phyloP scores from a whole-genome alignment of 2,329 filamentous ascomycete species.

The Scleromitrula shiraiana region DNA sequence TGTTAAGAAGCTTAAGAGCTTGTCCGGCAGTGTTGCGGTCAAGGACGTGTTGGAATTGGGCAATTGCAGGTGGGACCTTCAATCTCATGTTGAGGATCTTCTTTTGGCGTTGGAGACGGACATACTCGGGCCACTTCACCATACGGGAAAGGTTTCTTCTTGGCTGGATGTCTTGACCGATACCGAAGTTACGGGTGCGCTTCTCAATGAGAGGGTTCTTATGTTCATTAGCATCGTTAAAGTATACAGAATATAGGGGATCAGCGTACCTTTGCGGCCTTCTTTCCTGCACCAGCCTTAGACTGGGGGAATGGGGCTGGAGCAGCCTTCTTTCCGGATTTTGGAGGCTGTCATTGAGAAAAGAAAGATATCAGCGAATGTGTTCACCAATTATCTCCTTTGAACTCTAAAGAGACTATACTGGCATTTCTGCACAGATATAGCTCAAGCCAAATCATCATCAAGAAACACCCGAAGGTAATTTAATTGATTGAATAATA shows the following conservation, averaged over 20 bases:
- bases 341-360: slow-evolving; percentile 99
- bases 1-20: slow-evolving; percentile 98
- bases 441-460: slow-evolving; percentile 62
- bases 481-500: slow-evolving; percentile 26
- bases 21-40: slow-evolving; percentile 95
- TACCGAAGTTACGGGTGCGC: slow-evolving; percentile 93
- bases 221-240: slow-evolving; percentile 15
- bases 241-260: slow-evolving; percentile 5
- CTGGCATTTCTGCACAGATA: slow-evolving; percentile 32
- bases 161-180: slow-evolving; percentile 98
- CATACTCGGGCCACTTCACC: slow-evolving; percentile 99
- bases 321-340: slow-evolving; percentile 94
- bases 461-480: slow-evolving; percentile 29
- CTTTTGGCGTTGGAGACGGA: slow-evolving; percentile 77
- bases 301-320: slow-evolving; percentile 92
- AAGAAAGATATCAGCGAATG: slow-evolving; percentile 92
- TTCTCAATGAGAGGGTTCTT: slow-evolving; percentile 99
- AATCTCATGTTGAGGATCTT: slow-evolving; percentile 97
- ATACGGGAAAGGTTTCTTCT: slow-evolving; percentile 92
- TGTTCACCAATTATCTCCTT: slow-evolving; percentile 77
- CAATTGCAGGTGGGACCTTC: slow-evolving; percentile 95
- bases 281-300: slow-evolving; percentile 82
- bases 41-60: slow-evolving; percentile 96
- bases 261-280: slow-evolving; percentile 83
- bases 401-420: slow-evolving; percentile 80